phyloP scores from a whole-genome alignment of 2,329 filamentous ascomycete genomes.

The Scopulariopsis brevicaulis region DNA sequence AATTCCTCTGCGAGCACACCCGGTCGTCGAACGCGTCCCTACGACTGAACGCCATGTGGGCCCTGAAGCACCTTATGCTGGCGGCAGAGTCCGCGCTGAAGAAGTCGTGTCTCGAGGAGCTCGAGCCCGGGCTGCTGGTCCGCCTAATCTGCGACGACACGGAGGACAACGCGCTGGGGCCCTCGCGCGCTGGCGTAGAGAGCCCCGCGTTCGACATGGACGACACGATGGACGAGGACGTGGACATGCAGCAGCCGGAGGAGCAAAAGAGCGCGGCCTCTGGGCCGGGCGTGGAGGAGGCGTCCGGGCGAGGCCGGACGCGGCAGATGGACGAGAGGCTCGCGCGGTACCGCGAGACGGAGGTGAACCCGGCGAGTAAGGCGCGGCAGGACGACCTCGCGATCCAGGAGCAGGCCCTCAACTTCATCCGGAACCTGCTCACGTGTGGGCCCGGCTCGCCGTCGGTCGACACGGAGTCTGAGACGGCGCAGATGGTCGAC shows the following conservation, averaged over 20 bases:
- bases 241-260: conserved; percentile 40
- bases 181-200: conserved; percentile 15
- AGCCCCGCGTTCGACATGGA: conserved; percentile 8
- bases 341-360: conserved; percentile 46
- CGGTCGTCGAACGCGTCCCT: conserved; percentile 70
- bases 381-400: conserved; percentile 68
- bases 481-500: conserved; percentile 68
- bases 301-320: conserved; percentile 20
- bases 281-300: conserved; percentile 6
- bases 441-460: not conserved
- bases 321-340: conserved; percentile 39
- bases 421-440: conserved; percentile 84
- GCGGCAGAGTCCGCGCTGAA: conserved; percentile 62
- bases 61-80: conserved; percentile 79
- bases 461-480: conserved; percentile 12
- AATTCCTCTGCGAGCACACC: conserved; percentile 71
- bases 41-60: conserved; percentile 81
- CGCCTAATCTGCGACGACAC: conserved; percentile 59
- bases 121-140: conserved; percentile 71
- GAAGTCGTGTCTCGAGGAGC: conserved; percentile 63
- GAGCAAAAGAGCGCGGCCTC: conserved; percentile 18
- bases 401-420: conserved; percentile 83
- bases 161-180: conserved; percentile 37
- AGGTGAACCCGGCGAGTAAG: conserved; percentile 55
- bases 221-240: conserved; percentile 42